Evolutionary conservation across 805 yeast genomes (phyloP), one percentile per base, ranked within the genome.

Genomic region (Barnettozyma sucrosica): DNA sequence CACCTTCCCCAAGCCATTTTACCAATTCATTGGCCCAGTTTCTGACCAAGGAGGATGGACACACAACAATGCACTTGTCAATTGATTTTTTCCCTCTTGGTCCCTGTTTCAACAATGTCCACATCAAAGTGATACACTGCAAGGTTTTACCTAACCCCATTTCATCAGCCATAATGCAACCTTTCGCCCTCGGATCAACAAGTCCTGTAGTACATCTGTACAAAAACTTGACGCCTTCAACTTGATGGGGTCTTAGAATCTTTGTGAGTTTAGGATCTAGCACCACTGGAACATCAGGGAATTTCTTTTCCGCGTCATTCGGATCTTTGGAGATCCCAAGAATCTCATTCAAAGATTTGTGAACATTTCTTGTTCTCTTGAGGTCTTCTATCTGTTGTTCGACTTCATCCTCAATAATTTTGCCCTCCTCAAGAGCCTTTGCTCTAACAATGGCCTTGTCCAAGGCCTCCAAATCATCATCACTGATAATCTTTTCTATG

Each of bases 121-220:
- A 92, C 86, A 90, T 75, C 28, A 92, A 71, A 0, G 97, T 75
- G 30, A 92, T 75, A 64, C 98, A 92, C 63, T 89, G 97, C 23
- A 89, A 70, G 0, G 97, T 89, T 62, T 89, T 89, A 23, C 97
- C 97, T 36, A 89, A 71, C 4, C 97, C 97, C 97, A 89, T 89
- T 65, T 87, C 97, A 67, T 89, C 97, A 0, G 97, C 97, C 98
- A 92, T 92, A 44, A 92, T 92, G 61, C 97, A 92, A 3, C 99
- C 99, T 59, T 85, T 80, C 0, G 97, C 97, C 30, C 84, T 73
- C 7, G 88, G 77, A 62, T 85, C 89, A 24, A 83, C 77, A 30
- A 90, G 66, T 0, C 99, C 99, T 1, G 97, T 77, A 0, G 95
- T 89, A 66, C 99, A 92, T 47, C 90, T 69, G 59, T 89, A 93